Conservation (phyloP, 169 alveolate genomes). For the Cryptosporidium ryanae region DNA sequence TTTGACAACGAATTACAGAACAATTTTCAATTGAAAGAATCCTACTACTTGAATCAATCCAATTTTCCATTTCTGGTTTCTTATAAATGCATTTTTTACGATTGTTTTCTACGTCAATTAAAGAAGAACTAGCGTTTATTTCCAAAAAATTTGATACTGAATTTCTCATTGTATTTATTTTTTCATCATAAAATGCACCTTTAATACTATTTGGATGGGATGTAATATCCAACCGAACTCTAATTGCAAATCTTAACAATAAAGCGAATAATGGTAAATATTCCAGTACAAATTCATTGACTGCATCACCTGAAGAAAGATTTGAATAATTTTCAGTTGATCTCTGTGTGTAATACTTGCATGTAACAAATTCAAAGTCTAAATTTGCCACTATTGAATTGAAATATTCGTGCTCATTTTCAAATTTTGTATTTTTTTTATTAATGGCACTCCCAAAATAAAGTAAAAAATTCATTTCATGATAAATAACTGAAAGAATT, state of each 20-base stretch:
- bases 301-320: background rate
- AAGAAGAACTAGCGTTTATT: background rate
- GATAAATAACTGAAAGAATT: constrained; percentile 20
- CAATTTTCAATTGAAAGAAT: constrained; percentile 44
- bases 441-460: background rate
- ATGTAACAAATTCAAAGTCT: constrained; percentile 31
- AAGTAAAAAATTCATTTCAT: constrained; percentile 41
- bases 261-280: constrained; percentile 25
- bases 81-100: background rate
- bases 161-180: background rate
- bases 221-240: constrained; percentile 44
- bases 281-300: constrained; percentile 27
- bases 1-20: constrained; percentile 34
- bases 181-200: constrained; percentile 11
- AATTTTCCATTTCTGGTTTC: background rate
- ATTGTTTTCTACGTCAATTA: background rate
- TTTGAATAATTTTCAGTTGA: background rate
- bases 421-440: background rate
- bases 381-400: background rate
- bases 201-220: constrained; percentile 45
- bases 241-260: constrained; percentile 18
- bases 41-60: constrained; percentile 58
- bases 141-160: background rate
- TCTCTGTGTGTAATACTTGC: constrained; percentile 2
- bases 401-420: constrained; percentile 3